Percentiles rank a stretch among this genome's conserved stretches.
Conservation (phyloP, 2,329 filamentous ascomycete genomes). For the Trichoderma sp. region DNA sequence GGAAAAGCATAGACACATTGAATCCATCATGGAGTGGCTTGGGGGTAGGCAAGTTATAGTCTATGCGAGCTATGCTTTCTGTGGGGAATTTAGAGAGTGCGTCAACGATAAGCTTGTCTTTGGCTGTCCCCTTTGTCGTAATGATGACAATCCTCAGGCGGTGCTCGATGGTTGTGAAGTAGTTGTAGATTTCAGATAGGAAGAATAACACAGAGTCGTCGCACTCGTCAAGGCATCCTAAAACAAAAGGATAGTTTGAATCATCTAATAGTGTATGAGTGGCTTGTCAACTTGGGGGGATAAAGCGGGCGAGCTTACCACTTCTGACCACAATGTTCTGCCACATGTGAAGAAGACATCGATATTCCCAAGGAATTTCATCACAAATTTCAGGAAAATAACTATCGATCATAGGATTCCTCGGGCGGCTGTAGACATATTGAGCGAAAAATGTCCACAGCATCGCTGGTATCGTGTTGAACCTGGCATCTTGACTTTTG, state of each 20-base stretch:
- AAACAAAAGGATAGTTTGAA: neutral
- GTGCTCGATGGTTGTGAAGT: neutral
- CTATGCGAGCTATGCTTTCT: neutral
- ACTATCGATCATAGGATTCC: neutral
- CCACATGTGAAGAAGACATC: neutral
- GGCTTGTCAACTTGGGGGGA: neutral
- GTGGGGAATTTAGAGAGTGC: neutral
- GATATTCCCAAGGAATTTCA: neutral
- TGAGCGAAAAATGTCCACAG: neutral
- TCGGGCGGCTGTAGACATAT: neutral
- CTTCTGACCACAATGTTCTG: neutral
- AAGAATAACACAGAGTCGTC: neutral
- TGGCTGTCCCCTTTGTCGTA: neutral
- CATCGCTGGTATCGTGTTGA: neutral
- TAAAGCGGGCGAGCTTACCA: neutral
- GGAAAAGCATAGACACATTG: neutral
- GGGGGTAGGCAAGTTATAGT: neutral
- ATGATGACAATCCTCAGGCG: neutral
- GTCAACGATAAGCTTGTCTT: neutral
- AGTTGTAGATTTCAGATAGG: neutral
- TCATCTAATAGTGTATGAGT: neutral
- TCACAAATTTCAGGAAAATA: neutral
- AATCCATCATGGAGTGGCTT: neutral
- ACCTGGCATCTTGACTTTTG: neutral
- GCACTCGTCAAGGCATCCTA: slow-evolving; percentile 1